Base-by-base conservation (phyloP, 2,329 filamentous ascomycete genomes). In the Aspergillus niger region DNA sequence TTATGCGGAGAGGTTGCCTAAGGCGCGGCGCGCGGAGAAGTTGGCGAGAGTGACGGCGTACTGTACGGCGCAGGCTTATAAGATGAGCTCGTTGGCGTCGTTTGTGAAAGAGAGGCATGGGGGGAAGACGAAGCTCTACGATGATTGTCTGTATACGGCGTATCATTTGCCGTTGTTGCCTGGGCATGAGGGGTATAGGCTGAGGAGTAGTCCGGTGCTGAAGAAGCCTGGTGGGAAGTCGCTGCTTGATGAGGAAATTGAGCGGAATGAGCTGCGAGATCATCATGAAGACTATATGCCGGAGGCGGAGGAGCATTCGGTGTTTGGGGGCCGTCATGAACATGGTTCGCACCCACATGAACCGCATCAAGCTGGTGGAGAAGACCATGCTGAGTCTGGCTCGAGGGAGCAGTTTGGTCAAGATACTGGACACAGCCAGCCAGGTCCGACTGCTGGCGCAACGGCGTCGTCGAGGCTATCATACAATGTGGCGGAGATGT, bases 91-190 rank as follows among this genome's bases (percentile, higher is more conserved):
- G 26, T 92, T 92, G n/a, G 92, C 93, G 13, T 87, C 91, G 36
- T 99, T 99, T 73, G 82, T 97, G 63, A 89, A 91, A 68, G 91
- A 91, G 65, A 89, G 89, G 70, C 95, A 99, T 78, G 89, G 90
- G 32, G 94, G 93, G 1, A 90, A 92, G 77, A 96, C 94, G 13
- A 99, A 99, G 78, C 83, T 98, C 5, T 99, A 99, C 77, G 95
- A 99, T 75, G 95, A 99, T 76, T 99, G 95, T 72, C 81, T 99
- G 24, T 99, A 99, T 74, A 91, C 89, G 26, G 94, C 97, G 51
- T 99, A 99, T 76, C 93, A 97, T 73, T 80, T 97, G 30, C 95
- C 95, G 5, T 80, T 99, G 15, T 82, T 98, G 57, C 90, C 91
- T 2, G 95, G 94, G 1, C 86, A 83, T 50, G 92, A 96, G 52